Percentiles rank a stretch among this genome's conserved stretches.
phyloP scores from a whole-genome alignment of 306 rosid species.

The Aeschynomene evenia region DNA sequence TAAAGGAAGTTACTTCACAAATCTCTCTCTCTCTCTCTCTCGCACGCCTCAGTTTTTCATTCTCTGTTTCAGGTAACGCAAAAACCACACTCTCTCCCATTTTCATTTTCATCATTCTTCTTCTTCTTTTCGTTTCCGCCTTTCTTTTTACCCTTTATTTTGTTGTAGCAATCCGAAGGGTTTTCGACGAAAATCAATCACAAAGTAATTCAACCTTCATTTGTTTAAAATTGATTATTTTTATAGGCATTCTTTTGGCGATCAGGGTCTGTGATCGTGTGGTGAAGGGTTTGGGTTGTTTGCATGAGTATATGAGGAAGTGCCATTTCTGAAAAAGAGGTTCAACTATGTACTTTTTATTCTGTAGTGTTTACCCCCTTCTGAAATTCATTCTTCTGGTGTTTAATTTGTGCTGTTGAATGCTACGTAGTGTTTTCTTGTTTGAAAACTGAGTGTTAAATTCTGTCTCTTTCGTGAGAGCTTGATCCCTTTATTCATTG shows the following conservation, averaged over 20 bases:
- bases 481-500: background rate
- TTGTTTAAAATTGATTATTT: background rate
- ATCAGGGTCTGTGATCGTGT: constrained; percentile 19
- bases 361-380: background rate
- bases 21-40: background rate
- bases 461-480: background rate
- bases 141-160: background rate
- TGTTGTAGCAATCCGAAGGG: background rate
- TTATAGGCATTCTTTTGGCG: background rate
- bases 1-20: background rate
- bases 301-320: background rate
- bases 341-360: background rate
- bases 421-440: background rate
- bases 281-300: background rate
- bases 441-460: background rate
- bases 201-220: background rate
- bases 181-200: background rate
- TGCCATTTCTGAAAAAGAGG: background rate
- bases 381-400: constrained; percentile 15
- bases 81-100: background rate
- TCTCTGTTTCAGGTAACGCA: background rate
- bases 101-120: background rate
- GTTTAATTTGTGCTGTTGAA: constrained; percentile 22
- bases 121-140: background rate
- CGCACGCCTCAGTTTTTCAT: background rate